Base-by-base conservation (phyloP, 2,329 filamentous ascomycete species). In the Nigrospora osmanthi region DNA sequence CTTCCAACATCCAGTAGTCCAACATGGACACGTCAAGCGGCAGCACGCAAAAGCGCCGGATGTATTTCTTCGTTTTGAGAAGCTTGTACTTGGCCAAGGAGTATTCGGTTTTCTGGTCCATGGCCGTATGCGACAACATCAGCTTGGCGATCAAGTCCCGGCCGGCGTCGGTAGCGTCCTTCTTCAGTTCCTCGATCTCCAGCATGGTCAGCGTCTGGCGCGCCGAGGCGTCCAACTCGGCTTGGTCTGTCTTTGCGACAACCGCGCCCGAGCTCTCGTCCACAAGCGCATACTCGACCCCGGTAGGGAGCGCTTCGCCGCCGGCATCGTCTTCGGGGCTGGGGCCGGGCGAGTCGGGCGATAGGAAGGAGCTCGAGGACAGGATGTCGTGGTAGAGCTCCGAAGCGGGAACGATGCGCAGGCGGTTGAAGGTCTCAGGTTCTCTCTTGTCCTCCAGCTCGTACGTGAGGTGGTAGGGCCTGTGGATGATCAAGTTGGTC, bases 1-100 rank as follows among this genome's bases (percentile, higher is more conserved):
- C 87, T 46, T 84, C 74, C 41, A 95, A 67, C 57, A 91, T 73
- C 71, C 85, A 94, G 53, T 89, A 79, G 16, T 82, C 81, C 49
- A 97, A 70, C 51, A 81, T 75, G 0, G 82, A 75, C 13, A 94
- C 81, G 58, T 96, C 89, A 54, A 97, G 68, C 0, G 91, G 91
- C 42, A 95, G 64, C 2, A 93, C 80, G 0, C 86, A 88, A 58
- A 98, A 97, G 12, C 89, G 76, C 56, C 86, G 83, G 51, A 97
- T 77, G 62, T 95, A 97, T 66, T 98, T 98, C 61, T 84, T 90
- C 52, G 87, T 85, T 70, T 98, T 98, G 38, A 95, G 75, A 15
- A 97, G 71, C 58, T 93, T 95, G 67, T 98, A 98, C 65, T 98
- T 98, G 37, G 91, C 90, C 47, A 96, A 72, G 3, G 89, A 94